Conservation (phyloP, 306 rosid species). For the Ochetophila trinervis region DNA sequence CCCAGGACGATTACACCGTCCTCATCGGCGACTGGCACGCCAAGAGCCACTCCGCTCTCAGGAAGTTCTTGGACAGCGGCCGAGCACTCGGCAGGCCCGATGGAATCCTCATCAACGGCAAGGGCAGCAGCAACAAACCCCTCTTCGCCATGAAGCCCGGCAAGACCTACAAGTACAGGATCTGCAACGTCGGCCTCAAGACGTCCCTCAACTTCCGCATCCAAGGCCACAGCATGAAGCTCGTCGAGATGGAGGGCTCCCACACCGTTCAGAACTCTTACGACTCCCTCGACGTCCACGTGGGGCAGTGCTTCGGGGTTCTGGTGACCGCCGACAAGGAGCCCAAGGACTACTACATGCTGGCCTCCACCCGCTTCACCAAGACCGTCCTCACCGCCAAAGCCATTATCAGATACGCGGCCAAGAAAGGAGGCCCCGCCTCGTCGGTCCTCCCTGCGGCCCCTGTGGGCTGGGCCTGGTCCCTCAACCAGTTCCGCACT, state of each 20-base stretch:
- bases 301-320: conserved; percentile 51
- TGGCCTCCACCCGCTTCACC: conserved; percentile 59
- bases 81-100: conserved; percentile 49
- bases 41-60: conserved; percentile 45
- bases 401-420: conserved; percentile 40
- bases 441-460: conserved; percentile 39
- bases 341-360: conserved; percentile 55
- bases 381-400: conserved; percentile 25
- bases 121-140: conserved; percentile 57
- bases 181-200: conserved; percentile 64
- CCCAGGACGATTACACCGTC: conserved; percentile 69
- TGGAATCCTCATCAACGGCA: conserved; percentile 59
- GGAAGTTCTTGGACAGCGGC: conserved; percentile 39
- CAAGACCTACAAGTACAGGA: conserved; percentile 55
- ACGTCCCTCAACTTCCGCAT: conserved; percentile 58
- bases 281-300: conserved; percentile 57
- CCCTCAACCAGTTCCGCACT: conserved; percentile 56
- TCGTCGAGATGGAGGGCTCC: conserved; percentile 71
- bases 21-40: conserved; percentile 66
- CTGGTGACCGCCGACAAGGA: conserved; percentile 52
- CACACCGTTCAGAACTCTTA: conserved; percentile 58
- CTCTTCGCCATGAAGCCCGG: conserved; percentile 59
- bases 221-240: conserved; percentile 49
- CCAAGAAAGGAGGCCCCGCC: conserved; percentile 39
- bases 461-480: conserved; percentile 66